Evolutionary conservation across 1,139 yeast genomes (phyloP), one percentile per base, ranked within the genome.

Genomic region (Nakaseomyces sp.): DNA sequence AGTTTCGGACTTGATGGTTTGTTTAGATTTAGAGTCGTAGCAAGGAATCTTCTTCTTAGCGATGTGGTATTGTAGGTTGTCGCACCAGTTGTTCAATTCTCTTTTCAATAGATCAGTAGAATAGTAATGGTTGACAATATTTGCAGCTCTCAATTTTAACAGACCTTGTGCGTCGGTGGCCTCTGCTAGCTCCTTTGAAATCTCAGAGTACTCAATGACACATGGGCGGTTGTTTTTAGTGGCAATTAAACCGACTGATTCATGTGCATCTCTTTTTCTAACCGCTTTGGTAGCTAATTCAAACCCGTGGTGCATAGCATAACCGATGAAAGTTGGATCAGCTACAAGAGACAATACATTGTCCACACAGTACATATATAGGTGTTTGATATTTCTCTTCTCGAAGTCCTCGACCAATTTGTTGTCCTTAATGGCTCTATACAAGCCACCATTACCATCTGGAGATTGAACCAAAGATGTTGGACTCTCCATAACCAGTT

Each of bases 361-460:
- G 66, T 93, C 99, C 42, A 93, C 97, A 66, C 97, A 89, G 68
- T 88, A 93, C 83, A 89, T 85, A 67, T 93, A 97, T 50, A 93
- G 73, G 62, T 91, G 98, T 64, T 86, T 78, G 51, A 91, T 78
- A 7, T 87, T 88, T 46, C 79, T 79, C n/a, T 56, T 50, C 22
- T 67, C 59, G 61, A 91, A 76, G 60, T 89, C 96, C 8, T 75
- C 74, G 41, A 91, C 60, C 19, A 89, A 71, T 1, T 78, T 76
- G 51, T 81, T 76, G 33, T 74, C 74, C 53, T 69, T 68, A 37
- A 93, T 72, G 2, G 96, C 97, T 58, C 79, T 81, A 69, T 93
- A 93, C 46, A 93, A 71, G 1, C 99, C 99, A 46, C 99, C 99
- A 62, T 93, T 93, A 2, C 99, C 99, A 64, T 93, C 97, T 2